Evolutionary conservation across 495 filamentous ascomycete genomes (phyloP).

Genomic region (Aspergillus leporis): DNA sequence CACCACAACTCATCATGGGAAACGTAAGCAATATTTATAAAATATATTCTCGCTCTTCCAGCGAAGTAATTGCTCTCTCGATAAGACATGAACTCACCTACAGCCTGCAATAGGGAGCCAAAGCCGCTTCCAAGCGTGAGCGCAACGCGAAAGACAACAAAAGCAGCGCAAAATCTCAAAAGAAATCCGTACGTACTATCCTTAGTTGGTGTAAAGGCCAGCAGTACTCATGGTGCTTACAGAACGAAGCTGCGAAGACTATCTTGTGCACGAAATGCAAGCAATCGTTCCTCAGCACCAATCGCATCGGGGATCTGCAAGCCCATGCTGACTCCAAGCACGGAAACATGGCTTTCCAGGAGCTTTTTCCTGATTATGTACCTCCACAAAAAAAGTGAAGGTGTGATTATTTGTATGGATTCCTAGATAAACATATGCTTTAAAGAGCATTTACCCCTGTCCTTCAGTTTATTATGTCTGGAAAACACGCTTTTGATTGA

Average conservation of each 20-base stretch:
- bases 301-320: background rate
- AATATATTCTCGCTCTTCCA: background rate
- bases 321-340: too few species aligned
- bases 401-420: too few species aligned
- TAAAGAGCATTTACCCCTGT: too few species aligned
- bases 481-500: too few species aligned
- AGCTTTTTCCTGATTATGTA: too few species aligned
- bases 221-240: background rate
- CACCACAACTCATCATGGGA: background rate
- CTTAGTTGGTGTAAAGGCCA: background rate
- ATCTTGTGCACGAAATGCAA: background rate
- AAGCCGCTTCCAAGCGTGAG: background rate
- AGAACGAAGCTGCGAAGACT: background rate
- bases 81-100: background rate
- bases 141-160: background rate
- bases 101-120: background rate
- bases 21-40: background rate
- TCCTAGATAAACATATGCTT: too few species aligned
- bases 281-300: background rate
- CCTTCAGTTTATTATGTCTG: too few species aligned
- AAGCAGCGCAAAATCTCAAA: background rate
- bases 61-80: background rate
- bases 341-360: too few species aligned
- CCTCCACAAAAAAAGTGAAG: too few species aligned
- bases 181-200: background rate